Base-by-base conservation (phyloP, 306 rosid genomes). In the Delonix regia region DNA sequence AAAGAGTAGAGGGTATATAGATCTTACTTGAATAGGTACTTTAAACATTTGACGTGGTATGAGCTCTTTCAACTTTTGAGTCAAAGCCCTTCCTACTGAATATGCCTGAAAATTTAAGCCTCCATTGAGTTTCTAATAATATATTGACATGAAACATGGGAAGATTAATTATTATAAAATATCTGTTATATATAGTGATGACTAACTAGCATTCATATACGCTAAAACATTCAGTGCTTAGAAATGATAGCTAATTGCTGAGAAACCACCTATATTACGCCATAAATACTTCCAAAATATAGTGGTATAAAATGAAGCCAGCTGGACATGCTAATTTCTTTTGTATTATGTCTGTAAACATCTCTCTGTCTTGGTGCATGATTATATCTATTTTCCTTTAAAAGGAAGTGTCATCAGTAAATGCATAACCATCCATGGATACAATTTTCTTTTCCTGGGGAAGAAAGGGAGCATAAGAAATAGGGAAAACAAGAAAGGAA, bases 11-110 rank as follows among this genome's bases (percentile, higher is more conserved):
- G 81, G 48, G 33, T 7, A 30, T 12, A 71, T 39, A 19, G 75
- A 61, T 74, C 87, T 84, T 82, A 92, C 97, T 80, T 94, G 98
- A 81, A 94, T 94, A 6, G 98, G 98, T 19, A 90, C 89, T 89
- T 92, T 94, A 86, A 94, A 94, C 98, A 94, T 94, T 71, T 94
- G 98, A 42, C 98, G 88, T 28, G 98, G 98, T 79, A 94, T 94
- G 73, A 94, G 94, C 92, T 94, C 97, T 85, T 94, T 94, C 82
- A 94, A 88, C 90, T 92, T 94, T 75, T 79, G 93, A 47, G 97
- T 90, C 87, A 94, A 85, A 74, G 98, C 97, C 88, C 98, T 88
- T 67, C 98, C 98, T 56, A 94, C 92, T n/a, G 90, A 76, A 86
- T 94, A 89, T 55, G 97, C 94, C 97, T 92, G 90, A 76, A 79